Base-by-base conservation (phyloP, 805 yeast genomes). In the Candida montana region DNA sequence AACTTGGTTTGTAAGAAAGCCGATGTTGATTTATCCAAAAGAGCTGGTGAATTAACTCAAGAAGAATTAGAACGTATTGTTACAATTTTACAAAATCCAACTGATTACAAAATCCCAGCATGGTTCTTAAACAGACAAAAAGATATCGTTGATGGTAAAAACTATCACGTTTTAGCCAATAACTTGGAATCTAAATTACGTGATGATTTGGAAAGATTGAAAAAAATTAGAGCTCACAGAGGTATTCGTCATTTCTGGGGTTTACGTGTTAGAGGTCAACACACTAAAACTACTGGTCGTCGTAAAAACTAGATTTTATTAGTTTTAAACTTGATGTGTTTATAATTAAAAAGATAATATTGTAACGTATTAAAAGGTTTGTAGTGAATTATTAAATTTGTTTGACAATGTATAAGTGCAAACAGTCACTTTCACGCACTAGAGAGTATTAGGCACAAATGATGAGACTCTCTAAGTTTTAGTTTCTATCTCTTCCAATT, bases 211-310 rank as follows among this genome's bases (percentile, higher is more conserved):
- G 99, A 93, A 81, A 91, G 98, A 83, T 81, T 93, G 76, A 95
- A 95, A 95, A 93, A 93, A 80, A 93, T 95, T 85, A 95, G 99
- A 83, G 79, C 98, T 69, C 99, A 93, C 93, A 83, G 98, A 78
- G 99, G 99, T 91, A 84, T 93, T 75, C 89, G 99, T 84, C 99
- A 93, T 82, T 90, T 83, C 91, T 93, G 97, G 98, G 97, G 97
- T 73, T 80, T 93, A 73, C 93, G 93, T 81, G 99, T 95, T 75
- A 89, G 99, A 83, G 99, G 99, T 79, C 99, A 93, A 82, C 99
- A 93, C 81, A 93, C 99, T 83, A 93, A 93, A 86, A 91, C 99
- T 72, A 93, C 99, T 65, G 95, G 97, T 74, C 89, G 99, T 81
- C 90, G 95, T 67, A 41, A 37, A 33, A 39, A 35, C 24, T 41